Base-by-base conservation (phyloP, 2,329 filamentous ascomycete genomes). In the Dactylellina drechsleri region DNA sequence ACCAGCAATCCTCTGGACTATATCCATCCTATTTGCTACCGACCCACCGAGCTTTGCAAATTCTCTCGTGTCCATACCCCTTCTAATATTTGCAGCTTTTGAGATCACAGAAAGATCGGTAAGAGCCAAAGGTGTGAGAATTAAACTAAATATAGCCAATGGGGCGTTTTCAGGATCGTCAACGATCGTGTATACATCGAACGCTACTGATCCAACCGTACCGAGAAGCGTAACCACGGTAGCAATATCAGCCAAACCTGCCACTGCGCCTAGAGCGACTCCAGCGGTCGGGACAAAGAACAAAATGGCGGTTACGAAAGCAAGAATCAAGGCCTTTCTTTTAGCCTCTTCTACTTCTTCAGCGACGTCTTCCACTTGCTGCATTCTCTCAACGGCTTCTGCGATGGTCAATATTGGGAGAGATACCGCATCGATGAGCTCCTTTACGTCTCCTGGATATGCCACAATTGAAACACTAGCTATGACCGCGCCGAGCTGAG, bases 151-250 rank as follows among this genome's bases (percentile, higher is more conserved):
- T 15, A 57, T 57, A 20, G 53, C 53, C 2, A 57, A n/a, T 4
- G 53, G 53, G 1, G 28, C 53, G 23, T 57, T 57, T 5, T 57
- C 28, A 12, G 53, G 53, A 5, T 57, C 53, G 5, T 57, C 15
- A 13, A 57, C 28, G n/a, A 57, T 57, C 7, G 53, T 57, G 16
- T 57, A 57, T 8, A 57, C 18, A n/a, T 57, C 53, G n/a, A 57
- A 31, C 4, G 53, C 53, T 5, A 41, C 53, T 13, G 15, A 20
- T 8, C 53, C 53, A 13, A n/a, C 53, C 1, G 28, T 8, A n/a
- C 53, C 53, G 13, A 57, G 18, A 15, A 57, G 7, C 2, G 28
- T n/a, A 57, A 57, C 18, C 6, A 57, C 18, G 16, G 28, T 10
- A 18, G 7, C 53, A 23, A 57, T 41, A 28, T 23, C 15, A 2